These are phyloP conservation scores for Physcia stellaris DNA, from an alignment of 495 filamentous ascomycete genomes.

Conservation along the genomic window DNA sequence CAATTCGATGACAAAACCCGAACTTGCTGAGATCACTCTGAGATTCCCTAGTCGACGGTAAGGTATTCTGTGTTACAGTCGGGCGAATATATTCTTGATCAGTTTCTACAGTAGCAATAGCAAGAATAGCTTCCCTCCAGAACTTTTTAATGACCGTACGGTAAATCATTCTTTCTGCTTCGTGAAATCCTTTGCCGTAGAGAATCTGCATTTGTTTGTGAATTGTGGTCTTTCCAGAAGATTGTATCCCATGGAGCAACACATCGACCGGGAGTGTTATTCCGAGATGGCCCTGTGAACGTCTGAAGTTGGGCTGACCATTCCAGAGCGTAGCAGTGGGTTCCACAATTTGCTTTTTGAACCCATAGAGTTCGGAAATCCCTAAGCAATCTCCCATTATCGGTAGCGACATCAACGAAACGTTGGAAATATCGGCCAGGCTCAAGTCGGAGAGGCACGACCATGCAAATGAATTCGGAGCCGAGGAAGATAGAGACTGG, in stretches of 20 bases:
- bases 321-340: not conserved
- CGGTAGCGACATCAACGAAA: conserved; percentile 4
- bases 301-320: not conserved
- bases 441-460: conserved; percentile 3
- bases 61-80: no score
- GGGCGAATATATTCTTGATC: no score
- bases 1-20: no score
- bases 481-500: not conserved
- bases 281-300: not conserved
- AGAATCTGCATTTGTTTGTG: conserved; percentile 5
- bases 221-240: conserved; percentile 7
- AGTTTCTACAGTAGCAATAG: no score
- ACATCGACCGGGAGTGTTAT: not conserved
- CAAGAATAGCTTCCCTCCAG: no score
- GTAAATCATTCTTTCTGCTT: no score
- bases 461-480: not conserved
- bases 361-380: no score
- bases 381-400: not conserved
- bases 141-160: no score
- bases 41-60: no score
- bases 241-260: not conserved
- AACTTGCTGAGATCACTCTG: no score
- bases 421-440: conserved; percentile 5
- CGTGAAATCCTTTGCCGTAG: no score
- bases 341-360: not conserved